Percentiles rank a stretch among this genome's conserved stretches.
Conservation (phyloP, 2,329 filamentous ascomycete species). For the Fusarium decemcellulare region DNA sequence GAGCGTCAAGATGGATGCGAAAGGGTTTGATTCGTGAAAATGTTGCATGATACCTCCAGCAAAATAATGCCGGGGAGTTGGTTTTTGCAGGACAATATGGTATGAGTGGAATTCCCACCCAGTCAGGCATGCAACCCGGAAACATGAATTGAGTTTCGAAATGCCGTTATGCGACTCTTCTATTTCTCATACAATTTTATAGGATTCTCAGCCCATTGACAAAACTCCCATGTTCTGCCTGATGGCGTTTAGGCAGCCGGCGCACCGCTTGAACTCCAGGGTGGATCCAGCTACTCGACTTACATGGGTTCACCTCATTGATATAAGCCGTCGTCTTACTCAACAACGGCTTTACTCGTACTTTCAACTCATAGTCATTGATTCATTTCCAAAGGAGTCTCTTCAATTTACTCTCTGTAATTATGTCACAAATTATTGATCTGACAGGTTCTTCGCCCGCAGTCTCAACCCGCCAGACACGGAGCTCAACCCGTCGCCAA, state of each 20-base stretch:
- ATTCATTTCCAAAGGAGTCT: not conserved
- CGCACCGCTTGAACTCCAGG: not conserved
- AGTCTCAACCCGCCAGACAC: conserved; percentile 18
- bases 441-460: not conserved
- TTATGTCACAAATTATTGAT: conserved; percentile 19
- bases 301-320: conserved; percentile 6
- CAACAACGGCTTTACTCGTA: not conserved
- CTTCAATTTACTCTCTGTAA: not conserved
- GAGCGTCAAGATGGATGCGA: too few relatives aligned
- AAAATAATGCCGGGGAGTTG: too few relatives aligned
- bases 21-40: too few relatives aligned
- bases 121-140: too few relatives aligned
- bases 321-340: conserved; percentile 10
- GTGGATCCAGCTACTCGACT: conserved; percentile 4
- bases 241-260: conserved; percentile 28
- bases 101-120: too few relatives aligned
- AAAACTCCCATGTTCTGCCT: conserved; percentile 19
- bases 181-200: too few relatives aligned
- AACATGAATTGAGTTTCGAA: too few relatives aligned
- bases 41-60: too few relatives aligned
- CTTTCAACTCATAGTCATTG: not conserved
- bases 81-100: too few relatives aligned
- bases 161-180: too few relatives aligned
- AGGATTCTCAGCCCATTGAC: too few relatives aligned
- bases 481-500: conserved; percentile 26